Base-by-base conservation (phyloP, 2,329 filamentous ascomycete genomes). In the Xylaria sp. region DNA sequence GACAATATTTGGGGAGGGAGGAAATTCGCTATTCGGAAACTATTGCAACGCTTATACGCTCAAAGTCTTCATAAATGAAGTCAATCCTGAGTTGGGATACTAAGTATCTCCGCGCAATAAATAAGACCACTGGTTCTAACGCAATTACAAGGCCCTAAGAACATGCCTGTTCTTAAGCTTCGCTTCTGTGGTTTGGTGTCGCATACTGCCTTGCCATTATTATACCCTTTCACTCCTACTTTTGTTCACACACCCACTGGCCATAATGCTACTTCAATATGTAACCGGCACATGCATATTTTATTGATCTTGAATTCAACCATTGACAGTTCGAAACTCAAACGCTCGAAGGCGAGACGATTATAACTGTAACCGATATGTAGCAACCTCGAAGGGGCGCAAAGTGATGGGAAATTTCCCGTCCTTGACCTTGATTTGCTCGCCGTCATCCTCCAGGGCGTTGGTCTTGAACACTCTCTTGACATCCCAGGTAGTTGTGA, bases 361-460 rank as follows among this genome's bases (percentile, higher is more conserved):
- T 81, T 83, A 86, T 52, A 87, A 74, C 75, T 86, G 81, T 72
- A 95, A 82, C 77, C 91, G 89, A 79, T 88, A 96, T 1, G 93
- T 96, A 23, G 91, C 93, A 67, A 97, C 92, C 84, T 97, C 94
- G 80, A 97, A 97, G 23, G 93, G 88, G 74, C 92, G 86, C 73
- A 97, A 78, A 63, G 88, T 86, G 74, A 96, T 88, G 55, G 85
- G 79, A 67, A 93, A 87, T 74, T 82, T 80, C 70, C 83, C 85
- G 70, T 81, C 76, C 66, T 81, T 76, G 46, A 91, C 70, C 63
- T 85, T 79, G 67, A 94, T 75, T 77, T 90, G 89, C 72, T 93
- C 90, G 65, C 90, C 81, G 75, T 97, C 92, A 80, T 99, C 96
- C 80, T 99, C 96, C 39, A 99, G 83, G 70, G 97, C 80, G 81